phyloP scores from a whole-genome alignment of 345 rosid genomes.

The Citrus inodora region DNA sequence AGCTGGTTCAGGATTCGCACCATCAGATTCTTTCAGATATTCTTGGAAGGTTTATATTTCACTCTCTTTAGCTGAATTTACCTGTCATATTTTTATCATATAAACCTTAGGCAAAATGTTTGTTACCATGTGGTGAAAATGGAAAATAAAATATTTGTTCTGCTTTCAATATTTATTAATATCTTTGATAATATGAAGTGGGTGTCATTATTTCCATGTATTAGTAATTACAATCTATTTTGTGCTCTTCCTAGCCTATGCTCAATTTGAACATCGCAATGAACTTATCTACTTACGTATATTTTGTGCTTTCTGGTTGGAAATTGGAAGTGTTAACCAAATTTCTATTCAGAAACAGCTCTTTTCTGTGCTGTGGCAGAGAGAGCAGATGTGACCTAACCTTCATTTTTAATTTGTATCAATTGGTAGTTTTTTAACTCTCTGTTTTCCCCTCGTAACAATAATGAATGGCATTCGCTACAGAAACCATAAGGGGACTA shows the following conservation, averaged over 20 bases:
- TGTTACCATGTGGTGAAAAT: not conserved
- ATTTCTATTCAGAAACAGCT: not conserved
- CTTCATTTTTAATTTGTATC: slow-evolving; percentile 1
- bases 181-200: not conserved
- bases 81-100: not conserved
- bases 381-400: not conserved
- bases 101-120: not conserved
- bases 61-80: not conserved
- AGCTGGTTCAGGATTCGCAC: slow-evolving; percentile 40
- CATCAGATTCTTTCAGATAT: slow-evolving; percentile 42
- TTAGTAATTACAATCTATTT: not conserved
- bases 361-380: not conserved
- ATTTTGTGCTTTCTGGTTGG: not conserved
- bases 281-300: not conserved
- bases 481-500: not conserved
- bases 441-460: not conserved
- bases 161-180: not conserved
- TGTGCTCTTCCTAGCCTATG: not conserved
- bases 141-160: not conserved
- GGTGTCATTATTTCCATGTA: not conserved
- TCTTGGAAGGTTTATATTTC: slow-evolving; percentile 45
- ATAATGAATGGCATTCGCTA: not conserved
- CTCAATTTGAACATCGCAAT: not conserved
- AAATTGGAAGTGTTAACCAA: not conserved
- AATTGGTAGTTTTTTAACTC: not conserved